Percentiles rank a stretch among this genome's conserved stretches.
Evolutionary conservation across 1,284 basidiomycete genomes (phyloP).

Genomic region (Papiliotrema terrestris): DNA sequence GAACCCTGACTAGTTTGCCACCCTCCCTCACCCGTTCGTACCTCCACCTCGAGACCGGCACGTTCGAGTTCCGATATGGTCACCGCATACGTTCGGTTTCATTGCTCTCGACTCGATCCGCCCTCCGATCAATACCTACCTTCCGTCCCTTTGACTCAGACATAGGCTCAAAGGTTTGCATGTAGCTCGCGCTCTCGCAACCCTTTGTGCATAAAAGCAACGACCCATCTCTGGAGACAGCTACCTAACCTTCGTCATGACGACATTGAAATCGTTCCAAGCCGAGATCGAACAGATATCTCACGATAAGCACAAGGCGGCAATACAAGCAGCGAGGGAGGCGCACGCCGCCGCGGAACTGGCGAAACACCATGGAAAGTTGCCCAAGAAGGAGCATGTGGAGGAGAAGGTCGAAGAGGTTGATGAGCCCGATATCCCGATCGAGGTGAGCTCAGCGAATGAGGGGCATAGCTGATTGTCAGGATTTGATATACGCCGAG

Average conservation of each 20-base stretch:
- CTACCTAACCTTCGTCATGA: slow-evolving; percentile 23
- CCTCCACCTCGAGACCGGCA: neutral
- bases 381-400: slow-evolving; percentile 19
- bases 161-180: no score
- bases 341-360: slow-evolving; percentile 40
- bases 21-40: neutral
- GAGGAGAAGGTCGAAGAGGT: slow-evolving; percentile 11
- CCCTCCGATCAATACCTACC: no score
- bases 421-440: slow-evolving; percentile 10
- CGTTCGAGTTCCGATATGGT: neutral
- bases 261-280: slow-evolving; percentile 47
- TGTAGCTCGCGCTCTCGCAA: no score
- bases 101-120: no score
- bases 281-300: slow-evolving; percentile 46
- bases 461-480: neutral
- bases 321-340: slow-evolving; percentile 38
- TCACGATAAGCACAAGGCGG: slow-evolving; percentile 39
- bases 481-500: slow-evolving; percentile 30
- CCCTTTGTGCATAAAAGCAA: neutral
- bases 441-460: slow-evolving; percentile 29
- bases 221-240: neutral
- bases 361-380: slow-evolving; percentile 36
- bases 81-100: no score
- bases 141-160: no score
- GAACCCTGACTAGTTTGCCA: no score